Evolutionary conservation across 768 basidiomycete species (phyloP).

Genomic region (Mycena rosella): DNA sequence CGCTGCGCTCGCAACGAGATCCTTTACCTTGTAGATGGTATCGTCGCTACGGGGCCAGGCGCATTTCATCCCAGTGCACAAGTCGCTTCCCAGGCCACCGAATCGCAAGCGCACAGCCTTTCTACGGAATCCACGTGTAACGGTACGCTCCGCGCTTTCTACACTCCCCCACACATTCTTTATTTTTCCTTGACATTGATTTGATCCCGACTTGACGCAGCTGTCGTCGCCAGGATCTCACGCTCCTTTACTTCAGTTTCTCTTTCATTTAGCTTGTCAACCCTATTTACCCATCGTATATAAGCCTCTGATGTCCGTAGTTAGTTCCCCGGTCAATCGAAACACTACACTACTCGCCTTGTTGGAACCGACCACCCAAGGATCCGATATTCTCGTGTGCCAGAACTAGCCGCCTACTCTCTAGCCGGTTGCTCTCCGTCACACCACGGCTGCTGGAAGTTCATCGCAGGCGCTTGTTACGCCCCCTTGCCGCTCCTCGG

Average conservation of each 20-base stretch:
- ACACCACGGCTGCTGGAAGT: too few relatives aligned
- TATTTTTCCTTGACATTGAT: background rate
- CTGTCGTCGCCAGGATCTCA: background rate
- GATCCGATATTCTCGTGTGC: background rate
- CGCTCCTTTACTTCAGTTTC: background rate
- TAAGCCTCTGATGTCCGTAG: constrained; percentile 8
- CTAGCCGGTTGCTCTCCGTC: constrained; percentile 1
- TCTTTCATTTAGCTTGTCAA: background rate
- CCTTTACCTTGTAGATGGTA: too few relatives aligned
- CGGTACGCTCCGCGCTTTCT: too few relatives aligned
- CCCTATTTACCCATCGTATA: background rate
- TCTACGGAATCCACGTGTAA: too few relatives aligned
- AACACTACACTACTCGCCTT: background rate
- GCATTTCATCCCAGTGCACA: too few relatives aligned
- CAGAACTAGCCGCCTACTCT: background rate
- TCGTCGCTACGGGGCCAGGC: too few relatives aligned
- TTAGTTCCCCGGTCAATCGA: too few relatives aligned
- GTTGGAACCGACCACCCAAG: background rate
- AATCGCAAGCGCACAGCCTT: too few relatives aligned
- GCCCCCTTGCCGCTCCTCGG: too few relatives aligned
- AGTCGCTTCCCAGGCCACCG: too few relatives aligned
- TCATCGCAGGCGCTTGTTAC: too few relatives aligned
- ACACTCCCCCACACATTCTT: background rate
- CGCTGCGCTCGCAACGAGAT: too few relatives aligned
- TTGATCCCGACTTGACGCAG: constrained; percentile 2